These are phyloP conservation scores for Stygiomarasmius scandens DNA, from an alignment of 1,284 basidiomycete genomes.

Conservation along the genomic window DNA sequence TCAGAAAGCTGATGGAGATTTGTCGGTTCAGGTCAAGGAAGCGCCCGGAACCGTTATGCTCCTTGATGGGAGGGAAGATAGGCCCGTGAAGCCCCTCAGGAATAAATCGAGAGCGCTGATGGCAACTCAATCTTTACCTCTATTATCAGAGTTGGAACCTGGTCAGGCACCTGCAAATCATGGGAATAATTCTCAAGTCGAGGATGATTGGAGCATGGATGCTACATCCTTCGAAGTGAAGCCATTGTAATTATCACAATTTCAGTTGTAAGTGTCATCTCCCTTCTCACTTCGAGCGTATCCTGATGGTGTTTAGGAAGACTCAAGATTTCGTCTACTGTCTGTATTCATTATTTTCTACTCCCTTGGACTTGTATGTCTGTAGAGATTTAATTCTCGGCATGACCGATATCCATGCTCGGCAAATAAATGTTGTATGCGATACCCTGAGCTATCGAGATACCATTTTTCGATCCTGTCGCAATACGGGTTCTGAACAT, in stretches of 20 bases:
- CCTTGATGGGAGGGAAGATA: conserved; percentile 15
- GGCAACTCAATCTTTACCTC: conserved; percentile 39
- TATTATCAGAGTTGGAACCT: not conserved
- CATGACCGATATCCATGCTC: no score
- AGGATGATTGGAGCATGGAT: conserved; percentile 39
- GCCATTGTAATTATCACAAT: no score
- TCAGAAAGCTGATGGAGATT: conserved; percentile 18
- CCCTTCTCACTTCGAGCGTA: no score
- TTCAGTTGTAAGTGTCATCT: no score
- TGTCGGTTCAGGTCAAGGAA: conserved; percentile 18
- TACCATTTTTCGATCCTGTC: not conserved
- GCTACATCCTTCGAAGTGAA: no score
- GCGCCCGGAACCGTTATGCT: conserved; percentile 16
- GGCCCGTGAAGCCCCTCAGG: conserved; percentile 43
- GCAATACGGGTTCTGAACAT: not conserved
- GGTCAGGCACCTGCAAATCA: not conserved
- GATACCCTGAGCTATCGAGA: not conserved
- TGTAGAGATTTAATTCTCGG: no score
- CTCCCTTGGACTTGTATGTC: no score
- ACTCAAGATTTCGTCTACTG: no score
- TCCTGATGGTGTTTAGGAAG: no score
- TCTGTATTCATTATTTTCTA: no score
- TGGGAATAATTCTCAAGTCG: conserved; percentile 20
- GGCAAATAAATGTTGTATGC: no score
- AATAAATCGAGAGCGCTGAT: conserved; percentile 33